phyloP scores from a whole-genome alignment of 306 rosid species.

The Luffa acutangula region DNA sequence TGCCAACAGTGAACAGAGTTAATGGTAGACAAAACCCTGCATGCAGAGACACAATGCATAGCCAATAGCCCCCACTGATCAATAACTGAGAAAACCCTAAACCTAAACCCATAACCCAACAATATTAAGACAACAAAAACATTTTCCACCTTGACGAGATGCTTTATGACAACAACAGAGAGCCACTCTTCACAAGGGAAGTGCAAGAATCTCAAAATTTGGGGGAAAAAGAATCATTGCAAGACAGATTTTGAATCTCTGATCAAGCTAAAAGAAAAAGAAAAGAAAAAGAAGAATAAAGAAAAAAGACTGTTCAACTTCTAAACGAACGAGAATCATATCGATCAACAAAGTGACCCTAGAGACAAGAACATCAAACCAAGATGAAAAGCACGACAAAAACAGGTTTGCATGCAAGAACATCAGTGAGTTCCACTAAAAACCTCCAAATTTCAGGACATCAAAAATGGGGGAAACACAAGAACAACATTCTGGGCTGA shows the following conservation, averaged over 20 bases:
- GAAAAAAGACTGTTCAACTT: not conserved
- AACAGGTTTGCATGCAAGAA: slow-evolving; percentile 38
- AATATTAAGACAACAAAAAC: not conserved
- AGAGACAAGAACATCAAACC: not conserved
- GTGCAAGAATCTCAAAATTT: not conserved
- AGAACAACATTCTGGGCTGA: not conserved
- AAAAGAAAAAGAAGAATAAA: not conserved
- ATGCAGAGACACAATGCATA: slow-evolving; percentile 8
- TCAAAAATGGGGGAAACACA: not conserved
- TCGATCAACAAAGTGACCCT: not conserved
- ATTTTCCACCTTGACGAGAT: not conserved
- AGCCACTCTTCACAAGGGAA: not conserved
- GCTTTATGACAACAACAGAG: not conserved
- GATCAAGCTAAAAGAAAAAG: not conserved
- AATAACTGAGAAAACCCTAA: slow-evolving; percentile 1
- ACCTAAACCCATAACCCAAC: not conserved
- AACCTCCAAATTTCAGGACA: slow-evolving; percentile 4
- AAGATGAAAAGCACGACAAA: not conserved
- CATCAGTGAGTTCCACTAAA: slow-evolving; percentile 15
- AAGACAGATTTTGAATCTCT: not conserved
- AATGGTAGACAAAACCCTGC: not conserved
- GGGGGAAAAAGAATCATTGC: not conserved
- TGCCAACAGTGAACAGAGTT: not conserved
- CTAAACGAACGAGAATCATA: not conserved
- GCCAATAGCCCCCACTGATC: not conserved